phyloP scores from a whole-genome alignment of 768 basidiomycete genomes.

The Leccinellum rugosiceps region DNA sequence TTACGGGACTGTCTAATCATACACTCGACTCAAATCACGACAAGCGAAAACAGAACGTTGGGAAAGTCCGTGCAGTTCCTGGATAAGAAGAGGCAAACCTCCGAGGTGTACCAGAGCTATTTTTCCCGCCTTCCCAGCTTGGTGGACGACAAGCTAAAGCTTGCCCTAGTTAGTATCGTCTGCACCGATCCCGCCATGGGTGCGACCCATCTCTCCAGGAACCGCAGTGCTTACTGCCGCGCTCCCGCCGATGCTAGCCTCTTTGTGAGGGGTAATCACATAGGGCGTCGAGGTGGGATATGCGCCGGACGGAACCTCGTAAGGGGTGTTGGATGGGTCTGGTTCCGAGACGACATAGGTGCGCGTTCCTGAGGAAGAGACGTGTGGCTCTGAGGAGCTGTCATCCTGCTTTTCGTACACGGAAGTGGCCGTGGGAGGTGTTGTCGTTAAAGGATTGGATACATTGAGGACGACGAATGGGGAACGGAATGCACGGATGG shows the following conservation, averaged over 20 bases:
- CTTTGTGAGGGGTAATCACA: conserved; percentile 40
- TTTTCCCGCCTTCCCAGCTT: conserved; percentile 47
- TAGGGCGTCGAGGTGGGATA: conserved; percentile 52
- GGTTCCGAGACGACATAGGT: conserved; percentile 76
- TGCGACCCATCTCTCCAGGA: conserved; percentile 44
- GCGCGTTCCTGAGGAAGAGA: conserved; percentile 45
- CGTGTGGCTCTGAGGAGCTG: conserved; percentile 45
- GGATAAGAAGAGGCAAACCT: background rate
- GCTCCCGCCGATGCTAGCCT: conserved; percentile 46
- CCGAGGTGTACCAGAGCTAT: conserved; percentile 14
- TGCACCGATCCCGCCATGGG: conserved; percentile 40
- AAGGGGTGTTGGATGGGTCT: conserved; percentile 56
- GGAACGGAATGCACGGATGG: conserved; percentile 58
- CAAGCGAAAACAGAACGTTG: conserved; percentile 3
- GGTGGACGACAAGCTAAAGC: conserved; percentile 44
- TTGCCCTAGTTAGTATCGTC: conserved; percentile 35
- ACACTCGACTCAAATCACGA: conserved; percentile 18
- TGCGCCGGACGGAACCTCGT: conserved; percentile 71
- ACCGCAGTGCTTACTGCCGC: conserved; percentile 42
- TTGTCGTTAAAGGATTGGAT: conserved; percentile 32
- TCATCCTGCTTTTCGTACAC: conserved; percentile 65
- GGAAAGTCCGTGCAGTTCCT: background rate
- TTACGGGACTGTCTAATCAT: conserved; percentile 17
- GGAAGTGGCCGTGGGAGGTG: conserved; percentile 29
- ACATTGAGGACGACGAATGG: conserved; percentile 54